Conservation (phyloP, 2,329 filamentous ascomycete species). For the Xylariaceae sp. region DNA sequence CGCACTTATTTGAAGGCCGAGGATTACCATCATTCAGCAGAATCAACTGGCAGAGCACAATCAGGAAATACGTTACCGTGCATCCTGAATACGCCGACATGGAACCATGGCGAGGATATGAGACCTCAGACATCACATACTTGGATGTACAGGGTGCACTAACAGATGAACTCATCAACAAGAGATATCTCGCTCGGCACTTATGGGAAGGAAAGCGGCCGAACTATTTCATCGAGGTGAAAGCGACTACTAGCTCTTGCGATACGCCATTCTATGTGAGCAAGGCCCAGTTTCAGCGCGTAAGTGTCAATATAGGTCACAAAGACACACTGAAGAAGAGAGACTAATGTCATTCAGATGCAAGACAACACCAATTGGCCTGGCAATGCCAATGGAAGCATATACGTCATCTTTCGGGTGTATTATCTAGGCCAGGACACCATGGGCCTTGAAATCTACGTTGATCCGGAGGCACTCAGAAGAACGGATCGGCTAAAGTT, state of each 20-base stretch:
- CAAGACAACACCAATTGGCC: not conserved
- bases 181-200: slow-evolving; percentile 40
- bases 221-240: slow-evolving; percentile 58
- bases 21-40: slow-evolving; percentile 43
- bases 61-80: slow-evolving; percentile 47
- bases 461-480: slow-evolving; percentile 25
- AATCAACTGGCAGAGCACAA: slow-evolving; percentile 55
- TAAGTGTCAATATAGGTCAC: slow-evolving; percentile 34
- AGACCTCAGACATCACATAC: slow-evolving; percentile 57
- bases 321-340: not conserved
- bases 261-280: slow-evolving; percentile 55
- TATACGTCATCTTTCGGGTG: slow-evolving; percentile 33
- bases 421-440: slow-evolving; percentile 24
- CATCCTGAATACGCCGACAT: slow-evolving; percentile 51
- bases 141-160: slow-evolving; percentile 43
- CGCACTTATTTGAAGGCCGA: slow-evolving; percentile 30
- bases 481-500: slow-evolving; percentile 7
- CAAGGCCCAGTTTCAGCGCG: slow-evolving; percentile 49
- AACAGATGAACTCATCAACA: slow-evolving; percentile 43
- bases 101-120: slow-evolving; percentile 45
- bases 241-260: slow-evolving; percentile 49
- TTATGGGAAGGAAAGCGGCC: slow-evolving; percentile 40
- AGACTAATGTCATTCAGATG: not conserved
- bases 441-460: slow-evolving; percentile 26
- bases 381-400: slow-evolving; percentile 7